phyloP scores from a whole-genome alignment of 1,284 basidiomycete species.

The Boletus sp. region DNA sequence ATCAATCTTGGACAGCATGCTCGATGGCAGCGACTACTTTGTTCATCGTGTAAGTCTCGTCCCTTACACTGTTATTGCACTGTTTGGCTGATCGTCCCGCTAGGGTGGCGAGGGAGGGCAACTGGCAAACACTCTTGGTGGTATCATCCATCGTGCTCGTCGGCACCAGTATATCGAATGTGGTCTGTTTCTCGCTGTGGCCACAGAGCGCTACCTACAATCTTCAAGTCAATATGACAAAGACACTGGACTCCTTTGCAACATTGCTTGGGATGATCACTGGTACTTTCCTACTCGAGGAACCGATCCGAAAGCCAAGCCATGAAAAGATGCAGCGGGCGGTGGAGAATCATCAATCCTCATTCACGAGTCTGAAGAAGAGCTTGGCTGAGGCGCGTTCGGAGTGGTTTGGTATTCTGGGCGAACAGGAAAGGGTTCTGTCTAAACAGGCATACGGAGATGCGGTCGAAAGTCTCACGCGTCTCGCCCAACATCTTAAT shows the following conservation, averaged over 20 bases:
- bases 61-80: neutral
- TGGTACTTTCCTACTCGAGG: constrained; percentile 80
- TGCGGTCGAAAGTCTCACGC: constrained; percentile 77
- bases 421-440: constrained; percentile 38
- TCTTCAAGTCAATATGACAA: constrained; percentile 80
- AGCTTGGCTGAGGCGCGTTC: constrained; percentile 80
- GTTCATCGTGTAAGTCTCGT: constrained; percentile 67
- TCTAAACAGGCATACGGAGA: constrained; percentile 72
- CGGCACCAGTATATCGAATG: constrained; percentile 75
- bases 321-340: constrained; percentile 68
- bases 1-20: constrained; percentile 51
- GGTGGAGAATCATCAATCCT: constrained; percentile 77
- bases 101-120: constrained; percentile 89
- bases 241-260: constrained; percentile 82
- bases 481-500: constrained; percentile 87
- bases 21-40: constrained; percentile 89
- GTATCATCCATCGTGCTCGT: constrained; percentile 75
- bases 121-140: constrained; percentile 66
- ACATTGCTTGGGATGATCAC: constrained; percentile 81
- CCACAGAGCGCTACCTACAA: constrained; percentile 78
- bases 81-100: constrained; percentile 6
- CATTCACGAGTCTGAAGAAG: constrained; percentile 84
- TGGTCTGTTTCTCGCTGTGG: constrained; percentile 84
- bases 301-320: constrained; percentile 50
- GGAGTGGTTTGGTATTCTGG: constrained; percentile 60